Base-by-base conservation (phyloP, 2,329 filamentous ascomycete species). In the Hymenotorrendiella dingleyae region DNA sequence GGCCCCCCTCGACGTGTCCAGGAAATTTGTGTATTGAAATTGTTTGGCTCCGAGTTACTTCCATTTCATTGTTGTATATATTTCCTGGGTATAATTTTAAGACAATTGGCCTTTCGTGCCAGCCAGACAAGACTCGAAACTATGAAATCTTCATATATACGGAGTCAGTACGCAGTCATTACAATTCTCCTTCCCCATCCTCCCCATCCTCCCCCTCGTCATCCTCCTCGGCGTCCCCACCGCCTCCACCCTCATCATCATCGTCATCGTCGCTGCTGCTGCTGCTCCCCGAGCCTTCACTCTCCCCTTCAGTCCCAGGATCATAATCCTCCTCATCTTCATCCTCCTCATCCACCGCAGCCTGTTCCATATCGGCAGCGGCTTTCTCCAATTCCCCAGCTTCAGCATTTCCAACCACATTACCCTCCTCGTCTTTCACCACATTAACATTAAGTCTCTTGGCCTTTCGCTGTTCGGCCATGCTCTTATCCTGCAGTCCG, bases 281-380 rank as follows among this genome's bases (percentile, higher is more conserved):
- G 23, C 68, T 72, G 2, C 58, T 58, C 0, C 75, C 76, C 1
- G 70, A 74, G 0, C 77, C 76, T 9, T 75, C 78, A 40, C 74
- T 79, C 4, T 80, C 76, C 0, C 67, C 76, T 4, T 80, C 56
- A 46, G 47, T 55, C 4, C 55, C 56, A 0, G 80, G 80, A 45
- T 83, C 76, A 50, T 82, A 82, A 53, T 83, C 79, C 50, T 83
- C 78, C 51, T 82, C 80, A 4, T 79, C 78, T 43, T 81, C 78
- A 2, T 79, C 77, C 27, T 81, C 75, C 52, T 76, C 70, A 55
- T 80, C 75, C 3, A 63, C 66, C 50, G 78, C 74, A 20, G 56
- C 56, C n/a, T 58, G 65, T 34, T 64, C 62, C 3, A 58, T 67
- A 28, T 61, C 62, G 2, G 52, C 43, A 35, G 57, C 53, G 46